Evolutionary conservation across 225 moss, liverwort and hornwort species (phyloP).

Genomic region (Marchantia paleacea): DNA sequence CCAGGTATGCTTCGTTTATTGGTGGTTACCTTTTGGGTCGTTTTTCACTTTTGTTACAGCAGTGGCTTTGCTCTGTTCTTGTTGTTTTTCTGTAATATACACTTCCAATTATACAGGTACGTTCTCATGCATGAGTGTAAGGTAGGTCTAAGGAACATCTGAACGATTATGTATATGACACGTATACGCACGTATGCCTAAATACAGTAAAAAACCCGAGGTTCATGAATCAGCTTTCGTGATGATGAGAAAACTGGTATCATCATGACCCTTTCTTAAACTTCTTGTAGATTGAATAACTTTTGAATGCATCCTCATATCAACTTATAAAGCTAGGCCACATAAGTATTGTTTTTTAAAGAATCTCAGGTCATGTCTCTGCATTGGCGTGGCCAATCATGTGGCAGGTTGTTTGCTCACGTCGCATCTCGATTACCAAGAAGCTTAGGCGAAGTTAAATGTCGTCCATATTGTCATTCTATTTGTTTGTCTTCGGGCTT

Average conservation of each 20-base stretch:
- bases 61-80: slow-evolving; percentile 2
- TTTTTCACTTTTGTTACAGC: neutral
- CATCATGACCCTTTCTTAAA: neutral
- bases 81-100: neutral
- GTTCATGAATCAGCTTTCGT: neutral
- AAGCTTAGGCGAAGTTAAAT: neutral
- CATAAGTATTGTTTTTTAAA: too few relatives aligned
- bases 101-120: neutral
- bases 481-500: neutral
- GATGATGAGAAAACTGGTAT: neutral
- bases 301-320: neutral
- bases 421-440: too few relatives aligned
- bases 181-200: too few relatives aligned
- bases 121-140: neutral
- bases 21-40: neutral
- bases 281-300: neutral
- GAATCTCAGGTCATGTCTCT: too few relatives aligned
- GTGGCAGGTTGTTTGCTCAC: too few relatives aligned
- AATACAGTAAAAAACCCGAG: too few relatives aligned
- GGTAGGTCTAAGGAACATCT: neutral
- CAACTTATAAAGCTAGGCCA: too few relatives aligned
- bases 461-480: neutral
- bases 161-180: too few relatives aligned
- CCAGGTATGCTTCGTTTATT: slow-evolving; percentile 46
- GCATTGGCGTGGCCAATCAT: too few relatives aligned